phyloP scores from a whole-genome alignment of 768 basidiomycete genomes.

The Phlegmacium glaucopus region DNA sequence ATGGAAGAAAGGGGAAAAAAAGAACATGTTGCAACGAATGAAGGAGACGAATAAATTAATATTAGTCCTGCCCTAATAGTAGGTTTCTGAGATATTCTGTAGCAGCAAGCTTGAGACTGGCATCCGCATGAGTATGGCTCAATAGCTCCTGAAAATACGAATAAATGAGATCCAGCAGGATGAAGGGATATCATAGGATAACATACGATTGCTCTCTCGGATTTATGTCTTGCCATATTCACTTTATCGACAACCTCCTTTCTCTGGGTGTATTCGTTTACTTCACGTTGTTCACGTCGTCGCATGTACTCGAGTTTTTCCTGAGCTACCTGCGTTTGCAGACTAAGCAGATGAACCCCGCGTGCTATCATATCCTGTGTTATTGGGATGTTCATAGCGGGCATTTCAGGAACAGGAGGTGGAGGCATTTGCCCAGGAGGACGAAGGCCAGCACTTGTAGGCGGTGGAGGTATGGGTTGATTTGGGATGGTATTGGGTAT shows the following conservation, averaged over 20 bases:
- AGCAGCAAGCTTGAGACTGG: constrained; percentile 61
- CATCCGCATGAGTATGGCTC: constrained; percentile 53
- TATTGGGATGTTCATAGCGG: constrained; percentile 14
- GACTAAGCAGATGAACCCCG: constrained; percentile 46
- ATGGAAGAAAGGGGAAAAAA: not conserved
- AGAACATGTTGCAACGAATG: not conserved
- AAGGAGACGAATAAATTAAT: constrained; percentile 4
- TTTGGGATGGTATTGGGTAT: constrained; percentile 35
- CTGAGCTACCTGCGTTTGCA: constrained; percentile 67
- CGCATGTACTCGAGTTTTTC: constrained; percentile 68
- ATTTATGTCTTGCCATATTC: constrained; percentile 50
- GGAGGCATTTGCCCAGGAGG: constrained; percentile 7
- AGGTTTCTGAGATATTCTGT: constrained; percentile 71
- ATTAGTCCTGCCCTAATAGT: constrained; percentile 40
- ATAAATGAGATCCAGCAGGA: not conserved
- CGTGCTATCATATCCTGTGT: constrained; percentile 20
- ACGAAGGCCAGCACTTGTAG: constrained; percentile 9
- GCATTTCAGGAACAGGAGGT: constrained; percentile 5
- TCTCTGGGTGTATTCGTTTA: constrained; percentile 41
- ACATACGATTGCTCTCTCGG: constrained; percentile 60
- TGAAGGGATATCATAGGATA: not conserved
- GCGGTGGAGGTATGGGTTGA: constrained; percentile 19
- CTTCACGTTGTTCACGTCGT: constrained; percentile 65
- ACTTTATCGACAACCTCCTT: constrained; percentile 18
- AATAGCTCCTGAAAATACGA: constrained; percentile 45